phyloP scores from a whole-genome alignment of 345 rosid species.

The Acer negundo region DNA sequence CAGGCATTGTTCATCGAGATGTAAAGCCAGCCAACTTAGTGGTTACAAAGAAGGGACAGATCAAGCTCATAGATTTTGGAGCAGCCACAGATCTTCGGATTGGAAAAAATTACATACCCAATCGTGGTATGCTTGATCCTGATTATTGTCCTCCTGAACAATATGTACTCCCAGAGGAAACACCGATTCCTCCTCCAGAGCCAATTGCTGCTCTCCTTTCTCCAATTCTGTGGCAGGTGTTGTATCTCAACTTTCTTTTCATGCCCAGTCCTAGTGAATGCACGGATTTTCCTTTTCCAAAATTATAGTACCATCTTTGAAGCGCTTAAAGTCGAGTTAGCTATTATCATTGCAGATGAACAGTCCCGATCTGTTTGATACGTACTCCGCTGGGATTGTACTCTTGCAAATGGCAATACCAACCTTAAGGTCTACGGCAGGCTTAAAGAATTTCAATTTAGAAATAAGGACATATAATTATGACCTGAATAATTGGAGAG shows the following conservation, averaged over 20 bases:
- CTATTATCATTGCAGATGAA: constrained; percentile 59
- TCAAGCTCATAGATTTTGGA: constrained; percentile 95
- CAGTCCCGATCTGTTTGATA: constrained; percentile 94
- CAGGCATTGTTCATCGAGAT: constrained; percentile 92
- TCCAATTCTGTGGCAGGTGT: constrained; percentile 91
- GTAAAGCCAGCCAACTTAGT: constrained; percentile 94
- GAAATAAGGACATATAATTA: constrained; percentile 62
- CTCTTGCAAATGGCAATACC: constrained; percentile 97
- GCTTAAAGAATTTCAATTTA: constrained; percentile 76
- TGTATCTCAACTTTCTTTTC: neutral
- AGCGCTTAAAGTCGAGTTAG: constrained; percentile 21
- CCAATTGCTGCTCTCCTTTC: constrained; percentile 91
- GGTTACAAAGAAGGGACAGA: constrained; percentile 84
- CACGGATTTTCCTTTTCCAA: neutral
- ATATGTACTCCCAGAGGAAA: constrained; percentile 91
- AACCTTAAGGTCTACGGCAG: constrained; percentile 58
- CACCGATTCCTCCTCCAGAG: constrained; percentile 93
- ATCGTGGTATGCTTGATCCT: constrained; percentile 77
- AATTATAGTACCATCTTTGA: constrained; percentile 4
- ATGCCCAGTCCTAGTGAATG: neutral
- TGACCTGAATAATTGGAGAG: constrained; percentile 79
- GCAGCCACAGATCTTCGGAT: constrained; percentile 96
- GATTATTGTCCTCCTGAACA: constrained; percentile 93
- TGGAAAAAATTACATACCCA: constrained; percentile 87
- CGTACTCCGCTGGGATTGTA: constrained; percentile 87